Percentiles rank a stretch among this genome's conserved stretches.
phyloP scores from a whole-genome alignment of 176 grass and related monocot genomes.

The Rhipidocladum racemiflorum region DNA sequence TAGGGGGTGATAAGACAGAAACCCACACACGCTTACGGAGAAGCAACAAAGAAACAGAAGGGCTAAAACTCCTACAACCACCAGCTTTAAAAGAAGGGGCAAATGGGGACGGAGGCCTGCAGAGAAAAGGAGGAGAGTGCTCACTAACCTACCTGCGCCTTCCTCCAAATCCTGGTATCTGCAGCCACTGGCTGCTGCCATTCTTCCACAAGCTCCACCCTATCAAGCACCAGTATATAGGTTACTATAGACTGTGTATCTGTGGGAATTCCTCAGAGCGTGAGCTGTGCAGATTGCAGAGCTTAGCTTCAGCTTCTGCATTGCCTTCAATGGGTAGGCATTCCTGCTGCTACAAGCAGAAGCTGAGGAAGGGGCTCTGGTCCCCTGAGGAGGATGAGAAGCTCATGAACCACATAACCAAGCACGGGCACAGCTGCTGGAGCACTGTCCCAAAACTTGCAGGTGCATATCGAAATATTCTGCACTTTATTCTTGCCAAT shows the following conservation, averaged over 20 bases:
- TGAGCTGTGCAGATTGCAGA: slow-evolving; percentile 17
- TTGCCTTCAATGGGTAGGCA: slow-evolving; percentile 58
- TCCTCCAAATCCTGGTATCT: slow-evolving; percentile 38
- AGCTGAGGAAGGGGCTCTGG: slow-evolving; percentile 68
- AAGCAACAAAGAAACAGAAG: slow-evolving; percentile 33
- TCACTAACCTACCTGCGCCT: slow-evolving; percentile 29
- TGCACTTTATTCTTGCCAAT: slow-evolving; percentile 21
- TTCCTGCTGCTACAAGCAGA: slow-evolving; percentile 66
- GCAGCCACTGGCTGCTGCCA: slow-evolving; percentile 19
- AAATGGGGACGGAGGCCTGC: slow-evolving; percentile 29
- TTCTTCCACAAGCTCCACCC: slow-evolving; percentile 26
- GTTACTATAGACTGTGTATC: neutral
- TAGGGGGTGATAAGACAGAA: slow-evolving; percentile 31
- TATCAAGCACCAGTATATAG: slow-evolving; percentile 14
- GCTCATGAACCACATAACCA: slow-evolving; percentile 56
- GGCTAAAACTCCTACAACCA: slow-evolving; percentile 33
- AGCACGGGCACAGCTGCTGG: slow-evolving; percentile 58
- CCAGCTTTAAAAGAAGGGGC: slow-evolving; percentile 55
- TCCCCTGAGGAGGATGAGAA: slow-evolving; percentile 69
- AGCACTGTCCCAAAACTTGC: slow-evolving; percentile 63
- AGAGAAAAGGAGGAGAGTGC: slow-evolving; percentile 27
- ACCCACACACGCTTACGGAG: slow-evolving; percentile 36
- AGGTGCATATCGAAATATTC: slow-evolving; percentile 35
- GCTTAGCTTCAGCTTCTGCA: slow-evolving; percentile 28
- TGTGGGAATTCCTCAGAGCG: neutral